A percentile compares a stretch with the other conserved stretches of the same genome.
Evolutionary conservation across 2,329 filamentous ascomycete genomes (phyloP).

Genomic region (Fusarium papillatum): DNA sequence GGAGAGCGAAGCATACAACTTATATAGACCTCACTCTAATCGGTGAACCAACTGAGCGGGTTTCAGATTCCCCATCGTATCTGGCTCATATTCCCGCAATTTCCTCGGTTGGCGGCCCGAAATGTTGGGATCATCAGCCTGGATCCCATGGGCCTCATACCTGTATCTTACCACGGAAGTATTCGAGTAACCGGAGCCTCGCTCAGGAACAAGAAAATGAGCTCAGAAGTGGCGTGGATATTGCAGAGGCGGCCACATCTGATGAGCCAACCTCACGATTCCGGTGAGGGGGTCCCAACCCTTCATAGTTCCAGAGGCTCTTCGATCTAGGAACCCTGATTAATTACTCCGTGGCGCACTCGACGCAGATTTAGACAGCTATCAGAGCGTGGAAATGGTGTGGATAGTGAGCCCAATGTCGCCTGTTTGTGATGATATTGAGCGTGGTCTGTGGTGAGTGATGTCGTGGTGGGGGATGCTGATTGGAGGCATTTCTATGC

Average conservation of each 20-base stretch:
- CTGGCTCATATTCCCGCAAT: background rate
- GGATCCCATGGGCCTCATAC: background rate
- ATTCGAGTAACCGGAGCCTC: background rate
- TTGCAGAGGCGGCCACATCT: background rate
- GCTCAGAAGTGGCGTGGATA: slow-evolving; percentile 29
- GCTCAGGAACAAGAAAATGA: slow-evolving; percentile 9
- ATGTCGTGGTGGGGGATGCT: background rate
- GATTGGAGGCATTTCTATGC: slow-evolving; percentile 30
- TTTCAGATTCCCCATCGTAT: slow-evolving; percentile 2
- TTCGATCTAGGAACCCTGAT: background rate
- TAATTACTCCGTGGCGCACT: background rate
- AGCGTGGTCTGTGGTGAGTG: background rate
- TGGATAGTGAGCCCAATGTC: slow-evolving; percentile 16
- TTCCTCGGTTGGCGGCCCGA: background rate
- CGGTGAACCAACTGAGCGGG: background rate
- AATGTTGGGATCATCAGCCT: background rate
- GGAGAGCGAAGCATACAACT: background rate
- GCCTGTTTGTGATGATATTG: slow-evolving; percentile 13
- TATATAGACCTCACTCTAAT: slow-evolving; percentile 9
- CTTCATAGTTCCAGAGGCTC: background rate
- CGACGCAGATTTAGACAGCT: background rate
- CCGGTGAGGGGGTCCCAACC: background rate
- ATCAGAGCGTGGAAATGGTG: slow-evolving; percentile 7
- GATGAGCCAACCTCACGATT: slow-evolving; percentile 8
- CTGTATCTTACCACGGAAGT: slow-evolving; percentile 8